Percentiles rank a stretch among this genome's conserved stretches.
Conservation (phyloP, 2,329 filamentous ascomycete genomes). For the Monilinia laxa region DNA sequence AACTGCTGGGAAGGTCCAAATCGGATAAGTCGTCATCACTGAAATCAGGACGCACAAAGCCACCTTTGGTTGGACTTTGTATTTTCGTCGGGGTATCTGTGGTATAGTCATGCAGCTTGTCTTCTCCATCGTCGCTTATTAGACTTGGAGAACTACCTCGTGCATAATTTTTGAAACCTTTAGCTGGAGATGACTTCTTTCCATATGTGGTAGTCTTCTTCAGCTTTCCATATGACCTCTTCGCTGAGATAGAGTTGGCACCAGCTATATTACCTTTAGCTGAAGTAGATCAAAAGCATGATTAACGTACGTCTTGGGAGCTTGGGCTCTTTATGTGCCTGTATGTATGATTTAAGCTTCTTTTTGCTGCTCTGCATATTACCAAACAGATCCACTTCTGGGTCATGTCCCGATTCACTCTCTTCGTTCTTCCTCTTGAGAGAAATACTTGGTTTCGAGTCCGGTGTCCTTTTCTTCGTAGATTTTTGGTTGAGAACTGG, state of each 20-base stretch:
- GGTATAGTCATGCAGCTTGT: slow-evolving; percentile 3
- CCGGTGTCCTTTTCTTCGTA: background rate
- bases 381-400: slow-evolving; percentile 29
- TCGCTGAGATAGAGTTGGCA: background rate
- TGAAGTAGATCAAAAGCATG: background rate
- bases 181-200: slow-evolving; percentile 16
- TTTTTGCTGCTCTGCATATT: slow-evolving; percentile 22
- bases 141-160: slow-evolving; percentile 19
- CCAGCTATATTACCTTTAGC: slow-evolving; percentile 18
- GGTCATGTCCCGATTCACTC: slow-evolving; percentile 21
- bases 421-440: slow-evolving; percentile 30
- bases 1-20: slow-evolving; percentile 1
- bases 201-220: slow-evolving; percentile 5
- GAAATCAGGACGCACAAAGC: slow-evolving; percentile 5
- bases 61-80: slow-evolving; percentile 7
- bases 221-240: background rate
- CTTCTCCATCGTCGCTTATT: slow-evolving; percentile 9
- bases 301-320: slow-evolving; percentile 8
- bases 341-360: slow-evolving; percentile 16
- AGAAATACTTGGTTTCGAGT: slow-evolving; percentile 10
- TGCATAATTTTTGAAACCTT: background rate
- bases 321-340: slow-evolving; percentile 3
- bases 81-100: background rate
- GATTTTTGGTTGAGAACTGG: background rate
- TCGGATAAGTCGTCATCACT: slow-evolving; percentile 12